phyloP scores from a whole-genome alignment of 768 basidiomycete species.

The Amanita subjunquillea region DNA sequence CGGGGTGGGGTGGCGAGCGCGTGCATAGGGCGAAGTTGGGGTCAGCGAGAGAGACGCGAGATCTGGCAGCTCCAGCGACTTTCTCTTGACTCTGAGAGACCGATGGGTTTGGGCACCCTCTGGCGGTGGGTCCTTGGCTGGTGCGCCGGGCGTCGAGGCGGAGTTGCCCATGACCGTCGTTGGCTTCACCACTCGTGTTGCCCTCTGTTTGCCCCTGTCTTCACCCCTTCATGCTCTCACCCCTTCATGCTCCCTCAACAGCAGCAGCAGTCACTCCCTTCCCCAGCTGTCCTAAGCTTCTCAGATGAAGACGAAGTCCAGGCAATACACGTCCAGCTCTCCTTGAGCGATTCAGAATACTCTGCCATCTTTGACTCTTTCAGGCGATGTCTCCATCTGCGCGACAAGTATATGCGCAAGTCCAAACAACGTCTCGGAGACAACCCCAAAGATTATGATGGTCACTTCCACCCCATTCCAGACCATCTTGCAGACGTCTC shows the following conservation, averaged over 20 bases:
- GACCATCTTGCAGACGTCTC: constrained; percentile 52
- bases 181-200: neutral
- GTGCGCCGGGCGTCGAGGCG: constrained; percentile 8
- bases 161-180: constrained; percentile 13
- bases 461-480: constrained; percentile 58
- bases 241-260: neutral
- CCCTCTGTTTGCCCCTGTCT: constrained; percentile 1
- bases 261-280: constrained; percentile 63
- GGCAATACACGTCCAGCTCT: constrained; percentile 18
- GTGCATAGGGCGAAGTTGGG: constrained; percentile 5
- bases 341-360: constrained; percentile 33
- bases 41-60: constrained; percentile 32
- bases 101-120: constrained; percentile 30
- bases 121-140: constrained; percentile 12
- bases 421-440: constrained; percentile 92
- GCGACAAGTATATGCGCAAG: constrained; percentile 89
- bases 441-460: constrained; percentile 89
- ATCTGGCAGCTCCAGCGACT: constrained; percentile 69
- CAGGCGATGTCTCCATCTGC: constrained; percentile 77
- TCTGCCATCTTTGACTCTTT: constrained; percentile 58
- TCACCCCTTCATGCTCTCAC: constrained; percentile 19
- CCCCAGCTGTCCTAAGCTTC: constrained; percentile 22
- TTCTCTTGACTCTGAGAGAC: constrained; percentile 59
- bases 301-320: constrained; percentile 7
- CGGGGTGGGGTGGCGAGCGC: constrained; percentile 10